Evolutionary conservation across 2,329 filamentous ascomycete species (phyloP), one percentile per base, ranked within the genome.

Genomic region (Fusarium concolor): DNA sequence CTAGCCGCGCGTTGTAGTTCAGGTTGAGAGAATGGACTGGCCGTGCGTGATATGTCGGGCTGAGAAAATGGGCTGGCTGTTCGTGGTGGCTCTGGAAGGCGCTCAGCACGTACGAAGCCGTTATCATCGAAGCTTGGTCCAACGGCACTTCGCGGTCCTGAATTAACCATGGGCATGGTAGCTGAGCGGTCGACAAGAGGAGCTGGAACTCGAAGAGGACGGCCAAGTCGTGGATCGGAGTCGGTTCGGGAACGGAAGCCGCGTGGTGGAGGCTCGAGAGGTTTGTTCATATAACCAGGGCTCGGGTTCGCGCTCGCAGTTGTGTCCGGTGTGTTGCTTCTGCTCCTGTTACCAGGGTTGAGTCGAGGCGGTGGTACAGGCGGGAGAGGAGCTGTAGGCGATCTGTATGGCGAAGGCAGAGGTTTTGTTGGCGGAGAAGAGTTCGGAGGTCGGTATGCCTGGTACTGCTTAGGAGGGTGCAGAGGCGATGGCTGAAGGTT

Each of bases 1-100:
- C 22, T 24, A 24, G 22, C 22, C 22, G 22, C 6, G 22, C 22
- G 22, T 24, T 24, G 22, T 24, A 24, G 22, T 24, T 24, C 22
- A 6, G 22, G 22, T 24, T 24, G 22, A 24, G 22, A 24, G 22
- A 24, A 24, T 24, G 22, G 22, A 24, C 22, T 24, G 4, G 22
- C 22, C 6, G 22, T 24, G 22, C 22, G 22, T 24, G 22, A 24
- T 24, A 24, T 24, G 22, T 24, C 22, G 22, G 22, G 58, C 12
- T 53, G 71, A 2, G 65, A 62, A 24, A 76, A 75, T 1, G 78
- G 76, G 31, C 77, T 79, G 39, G 54, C 37, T 15, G 65, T 57
- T 4, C 67, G 67, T 17, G 63, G 67, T 28, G 66, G 67, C 10
- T 73, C 69, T 2, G 66, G 71, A 9, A 54, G 52, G 18, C 51